Base-by-base conservation (phyloP, 2,329 filamentous ascomycete genomes). In the Plenodomus tracheiphilus region DNA sequence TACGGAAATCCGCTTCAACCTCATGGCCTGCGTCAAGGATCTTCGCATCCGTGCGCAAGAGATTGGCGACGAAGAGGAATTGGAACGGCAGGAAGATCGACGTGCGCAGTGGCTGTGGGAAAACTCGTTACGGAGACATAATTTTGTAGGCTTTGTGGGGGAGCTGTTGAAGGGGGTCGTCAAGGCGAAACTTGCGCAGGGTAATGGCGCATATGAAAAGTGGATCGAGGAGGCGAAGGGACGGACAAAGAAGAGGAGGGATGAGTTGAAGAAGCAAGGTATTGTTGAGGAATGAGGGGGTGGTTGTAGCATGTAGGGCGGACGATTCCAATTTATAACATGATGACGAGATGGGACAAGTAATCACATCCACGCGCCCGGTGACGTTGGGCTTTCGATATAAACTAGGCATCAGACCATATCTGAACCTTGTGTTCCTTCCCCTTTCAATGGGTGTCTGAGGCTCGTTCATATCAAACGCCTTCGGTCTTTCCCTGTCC, bases 101-200 rank as follows among this genome's bases (percentile, higher is more conserved):
- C 81, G 94, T 43, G 81, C 81, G 49, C 88, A 86, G 56, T 99
- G 94, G 94, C 82, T 85, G 68, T 97, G 94, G 81, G 94, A 99
- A 81, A 99, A 99, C 74, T 88, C 91, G 10, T 78, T 99, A 65
- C 78, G 94, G 52, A 79, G 89, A 62, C 93, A 96, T 74, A 99
- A 99, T 74, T 99, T 99, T 77, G 89, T 99, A 0, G 93, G 91
- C 0, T 97, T 99, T 65, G 88, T 93, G 2, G 91, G 90, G 11
- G 91, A 97, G 77, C 79, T 97, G 52, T 77, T 96, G 62, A 95
- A 94, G 78, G 88, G 85, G 1, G 93, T 97, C 3, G 88, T 91
- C n/a, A 80, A 75, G 56, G 72, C 77, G 53, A 96, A 95, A 79
- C 69, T 95, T 35, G 77, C 79, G 51, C 81, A 87, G 56, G 87